Conservation (phyloP, 257 asterid species). For the Jacaranda copaia region DNA sequence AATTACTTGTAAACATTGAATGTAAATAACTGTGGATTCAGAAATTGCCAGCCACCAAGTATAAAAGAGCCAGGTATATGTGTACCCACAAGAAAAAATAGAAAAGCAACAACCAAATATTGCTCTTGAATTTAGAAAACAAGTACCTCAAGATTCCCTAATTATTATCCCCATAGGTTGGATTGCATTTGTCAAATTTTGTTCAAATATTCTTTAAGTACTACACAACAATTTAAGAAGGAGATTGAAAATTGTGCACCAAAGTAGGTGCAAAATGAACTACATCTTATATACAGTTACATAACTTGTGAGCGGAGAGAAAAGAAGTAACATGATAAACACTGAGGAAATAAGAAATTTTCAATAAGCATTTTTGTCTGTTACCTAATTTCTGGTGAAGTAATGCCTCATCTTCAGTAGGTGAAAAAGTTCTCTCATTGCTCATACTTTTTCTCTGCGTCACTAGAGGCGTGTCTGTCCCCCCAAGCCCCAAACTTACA, state of each 20-base stretch:
- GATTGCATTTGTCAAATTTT: not conserved
- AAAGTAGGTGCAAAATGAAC: not conserved
- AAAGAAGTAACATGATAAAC: not conserved
- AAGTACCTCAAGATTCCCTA: not conserved
- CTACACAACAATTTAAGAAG: too few relatives aligned
- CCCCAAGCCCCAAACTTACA: constrained; percentile 90
- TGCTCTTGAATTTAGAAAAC: not conserved
- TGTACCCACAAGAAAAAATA: not conserved
- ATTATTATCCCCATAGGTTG: not conserved
- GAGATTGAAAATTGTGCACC: too few relatives aligned
- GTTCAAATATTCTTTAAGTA: too few relatives aligned
- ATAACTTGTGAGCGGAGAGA: not conserved
- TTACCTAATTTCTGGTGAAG: constrained; percentile 81
- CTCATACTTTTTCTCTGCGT: constrained; percentile 84
- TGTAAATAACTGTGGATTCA: too few relatives aligned
- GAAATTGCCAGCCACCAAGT: too few relatives aligned
- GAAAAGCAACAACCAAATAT: not conserved
- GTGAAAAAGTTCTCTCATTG: constrained; percentile 90
- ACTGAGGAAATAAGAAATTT: not conserved
- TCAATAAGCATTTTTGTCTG: not conserved
- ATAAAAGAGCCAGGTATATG: too few relatives aligned
- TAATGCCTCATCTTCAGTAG: constrained; percentile 68
- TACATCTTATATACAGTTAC: not conserved
- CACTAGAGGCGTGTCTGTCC: constrained; percentile 78
- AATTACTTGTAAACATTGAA: too few relatives aligned